Base-by-base conservation (phyloP, 2,329 filamentous ascomycete species). In the Trichophyton equinum region DNA sequence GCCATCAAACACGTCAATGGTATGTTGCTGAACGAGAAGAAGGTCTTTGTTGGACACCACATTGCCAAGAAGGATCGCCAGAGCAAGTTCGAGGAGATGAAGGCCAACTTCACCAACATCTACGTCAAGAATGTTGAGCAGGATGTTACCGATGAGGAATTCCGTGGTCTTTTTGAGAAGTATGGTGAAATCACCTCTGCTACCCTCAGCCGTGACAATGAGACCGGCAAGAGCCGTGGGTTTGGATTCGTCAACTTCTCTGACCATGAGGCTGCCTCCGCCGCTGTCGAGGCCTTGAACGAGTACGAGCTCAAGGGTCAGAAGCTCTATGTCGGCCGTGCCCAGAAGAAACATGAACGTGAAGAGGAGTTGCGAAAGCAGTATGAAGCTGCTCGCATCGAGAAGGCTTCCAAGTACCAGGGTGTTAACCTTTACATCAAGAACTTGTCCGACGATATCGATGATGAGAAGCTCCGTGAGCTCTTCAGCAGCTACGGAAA, bases 71-170 rank as follows among this genome's bases (percentile, higher is more conserved):
- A 97, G 84, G 94, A 99, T 74, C 92, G 94, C 71, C 94, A 97
- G 84, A 96, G 90, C 89, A 99, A 99, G 81, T 97, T 97, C 70
- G 94, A 99, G 81, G 94, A 99, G 83, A 99, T 99, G 92, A 99
- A 99, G 87, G 94, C 94, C 77, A 99, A 99, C 83, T 99, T 95
- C 84, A 99, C 94, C 81, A 99, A 99, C 77, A 86, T 99, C 77
- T 99, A 99, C 80, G 89, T 99, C 81, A 99, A 99, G 86, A 99
- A 99, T 81, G 87, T 99, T 69, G 84, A 86, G 70, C 72, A 79
- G 40, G 92, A 96, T 57, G 89, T 87, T 65, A 87, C 85, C 62
- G 94, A 99, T 64, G 91, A 97, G 7, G 88, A 97, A 74, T 97
- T 99, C 85, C 90, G 91, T 69, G 83, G 86, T 64, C 82, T 97